These are phyloP conservation scores for Fusarium torreyae DNA, from an alignment of 2,329 filamentous ascomycete species.

Conservation along the genomic window DNA sequence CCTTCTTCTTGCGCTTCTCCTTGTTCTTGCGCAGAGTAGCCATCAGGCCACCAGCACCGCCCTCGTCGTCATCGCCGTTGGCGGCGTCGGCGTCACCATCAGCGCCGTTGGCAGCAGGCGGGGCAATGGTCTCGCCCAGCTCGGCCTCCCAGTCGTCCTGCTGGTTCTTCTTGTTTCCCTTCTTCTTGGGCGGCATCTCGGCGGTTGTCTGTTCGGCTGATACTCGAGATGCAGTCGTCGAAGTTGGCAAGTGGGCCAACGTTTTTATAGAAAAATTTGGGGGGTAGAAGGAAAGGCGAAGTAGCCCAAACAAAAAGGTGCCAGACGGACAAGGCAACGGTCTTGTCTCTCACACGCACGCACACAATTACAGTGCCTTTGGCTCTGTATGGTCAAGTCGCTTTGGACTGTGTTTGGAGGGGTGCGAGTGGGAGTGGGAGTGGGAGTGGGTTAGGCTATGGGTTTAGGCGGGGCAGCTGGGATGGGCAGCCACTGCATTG, in stretches of 20 bases:
- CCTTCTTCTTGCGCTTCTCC: slow-evolving; percentile 93
- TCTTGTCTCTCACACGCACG: slow-evolving; percentile 25
- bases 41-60: slow-evolving; percentile 78
- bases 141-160: slow-evolving; percentile 97
- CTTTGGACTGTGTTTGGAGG: slow-evolving; percentile 9
- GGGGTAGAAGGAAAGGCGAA: slow-evolving; percentile 7
- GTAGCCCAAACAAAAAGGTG: slow-evolving; percentile 34
- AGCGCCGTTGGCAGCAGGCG: slow-evolving; percentile 63
- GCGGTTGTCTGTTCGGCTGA: slow-evolving; percentile 39
- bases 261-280: slow-evolving; percentile 35
- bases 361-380: slow-evolving; percentile 24
- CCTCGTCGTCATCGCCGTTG: slow-evolving; percentile 69
- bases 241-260: slow-evolving; percentile 37
- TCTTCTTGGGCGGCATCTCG: slow-evolving; percentile 94
- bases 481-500: slow-evolving; percentile 24
- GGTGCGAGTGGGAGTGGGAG: slow-evolving; percentile 17
- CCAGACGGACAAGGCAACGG: slow-evolving; percentile 35
- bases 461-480: slow-evolving; percentile 44
- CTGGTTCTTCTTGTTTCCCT: slow-evolving; percentile 84
- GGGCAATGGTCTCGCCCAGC: slow-evolving; percentile 82
- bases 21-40: slow-evolving; percentile 86
- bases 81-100: slow-evolving; percentile 63
- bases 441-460: slow-evolving; percentile 31
- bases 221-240: slow-evolving; percentile 44
- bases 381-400: slow-evolving; percentile 38